Conservation (phyloP, 345 rosid species). For the Arabis hirsuta region DNA sequence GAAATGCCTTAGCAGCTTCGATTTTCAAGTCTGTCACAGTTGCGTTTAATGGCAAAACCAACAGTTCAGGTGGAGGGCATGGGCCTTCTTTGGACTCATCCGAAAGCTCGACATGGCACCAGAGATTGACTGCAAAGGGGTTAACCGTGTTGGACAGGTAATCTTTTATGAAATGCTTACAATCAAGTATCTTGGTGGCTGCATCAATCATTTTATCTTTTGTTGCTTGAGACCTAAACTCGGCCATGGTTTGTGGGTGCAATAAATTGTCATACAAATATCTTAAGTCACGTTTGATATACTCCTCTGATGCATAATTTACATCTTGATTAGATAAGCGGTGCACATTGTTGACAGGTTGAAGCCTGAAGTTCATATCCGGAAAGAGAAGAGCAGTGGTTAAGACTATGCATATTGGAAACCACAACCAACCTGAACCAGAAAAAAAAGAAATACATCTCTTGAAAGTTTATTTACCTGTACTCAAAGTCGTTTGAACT, state of each 20-base stretch:
- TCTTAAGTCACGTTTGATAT: conserved; percentile 55
- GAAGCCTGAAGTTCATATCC: conserved; percentile 49
- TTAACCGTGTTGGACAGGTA: conserved; percentile 36
- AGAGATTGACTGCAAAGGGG: conserved; percentile 45
- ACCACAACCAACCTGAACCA: background rate
- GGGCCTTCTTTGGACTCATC: conserved; percentile 56
- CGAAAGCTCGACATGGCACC: conserved; percentile 60
- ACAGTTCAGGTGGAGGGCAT: conserved; percentile 57
- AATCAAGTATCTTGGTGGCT: conserved; percentile 67
- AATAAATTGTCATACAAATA: conserved; percentile 59
- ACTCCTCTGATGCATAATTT: conserved; percentile 51
- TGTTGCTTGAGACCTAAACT: conserved; percentile 45
- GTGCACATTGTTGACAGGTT: conserved; percentile 34
- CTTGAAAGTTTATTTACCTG: conserved; percentile 49
- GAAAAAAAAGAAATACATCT: background rate
- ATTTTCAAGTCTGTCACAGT: conserved; percentile 61
- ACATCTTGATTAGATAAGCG: conserved; percentile 37
- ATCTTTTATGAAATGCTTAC: conserved; percentile 76
- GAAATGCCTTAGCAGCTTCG: conserved; percentile 61
- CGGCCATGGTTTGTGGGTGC: conserved; percentile 50
- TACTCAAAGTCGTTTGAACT: conserved; percentile 54
- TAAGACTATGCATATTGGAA: background rate
- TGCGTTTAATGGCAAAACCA: conserved; percentile 58
- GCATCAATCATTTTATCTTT: conserved; percentile 49
- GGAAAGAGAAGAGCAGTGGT: background rate